Evolutionary conservation across 176 grass and related monocot species (phyloP), one percentile per base, ranked within the genome.

Genomic region (Themeda triandra): DNA sequence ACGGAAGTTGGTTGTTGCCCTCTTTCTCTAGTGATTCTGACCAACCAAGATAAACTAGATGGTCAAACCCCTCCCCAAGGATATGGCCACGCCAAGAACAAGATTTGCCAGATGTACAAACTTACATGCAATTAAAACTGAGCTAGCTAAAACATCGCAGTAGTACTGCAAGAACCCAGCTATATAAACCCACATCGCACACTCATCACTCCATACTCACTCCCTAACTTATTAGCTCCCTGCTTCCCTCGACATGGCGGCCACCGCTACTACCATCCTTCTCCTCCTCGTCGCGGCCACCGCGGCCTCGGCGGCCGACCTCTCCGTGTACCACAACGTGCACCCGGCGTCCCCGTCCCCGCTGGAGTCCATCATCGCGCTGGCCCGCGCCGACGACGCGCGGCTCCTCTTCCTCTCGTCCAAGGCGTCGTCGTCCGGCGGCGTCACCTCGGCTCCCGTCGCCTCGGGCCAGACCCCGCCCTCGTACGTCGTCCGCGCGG

Each of bases 381-480:
- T 93, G 4, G 93, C 96, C 31, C 87, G 87, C 76, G 77, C 77
- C 29, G 96, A 93, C 93, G 35, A 86, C 71, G 83, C 91, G 37
- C 93, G 93, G 66, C 86, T 97, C 33, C 46, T 88, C 88, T 88
- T 94, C 90, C 88, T 94, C 68, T 88, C 92, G 48, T 89, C 88
- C 39, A 90, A 95, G 77, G 51, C 80, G 41, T 66, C 86, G 60
- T 51, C 86, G 44, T 23, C 86, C n/a, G 58, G 58, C n/a, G 89
- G 85, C 63, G 23, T 80, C 46, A 73, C 90, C 82, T 93, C 93
- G 10, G 87, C 92, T 9, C 95, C 96, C 79, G 41, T 98, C 6
- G 96, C 90, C 83, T 98, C 93, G 40, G 96, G 96, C 32, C 96
- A 98, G 86, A 77, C 92, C 6, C 90, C 96, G 5, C 89, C 93